Base-by-base conservation (phyloP, 1,139 yeast genomes). In the Torulaspora pretoriensis region DNA sequence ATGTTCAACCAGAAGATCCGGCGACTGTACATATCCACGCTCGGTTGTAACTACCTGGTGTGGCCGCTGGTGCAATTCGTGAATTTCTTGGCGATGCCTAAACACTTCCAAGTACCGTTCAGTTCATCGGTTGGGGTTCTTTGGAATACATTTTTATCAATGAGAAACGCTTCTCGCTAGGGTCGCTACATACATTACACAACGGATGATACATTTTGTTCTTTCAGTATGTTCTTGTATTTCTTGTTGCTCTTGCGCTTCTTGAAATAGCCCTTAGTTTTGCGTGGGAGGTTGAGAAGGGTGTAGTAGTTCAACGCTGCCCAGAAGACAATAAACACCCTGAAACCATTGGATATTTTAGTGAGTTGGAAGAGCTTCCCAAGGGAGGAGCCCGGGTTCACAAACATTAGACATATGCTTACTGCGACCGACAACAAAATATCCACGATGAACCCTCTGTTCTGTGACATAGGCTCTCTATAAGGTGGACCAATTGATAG, bases 31-130 rank as follows among this genome's bases (percentile, higher is more conserved):
- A 65, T 90, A 28, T 80, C 82, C 33, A 92, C 97, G 0, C 68
- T 90, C 47, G 79, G 83, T 33, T 79, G 83, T 46, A 90, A 89
- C 63, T 86, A 83, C 63, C 73, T 85, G 46, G 81, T 92, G n/a
- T 92, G 98, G 98, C 95, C 96, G 40, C 80, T 90, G 2, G 95
- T 92, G 6, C 97, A 92, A 64, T 86, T 92, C 56, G 71, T 90
- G 55, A 92, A 92, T 65, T 92, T 92, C 59, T 71, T 88, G 50
- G 61, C 87, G 8, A 78, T 92, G 61, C 97, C 97, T 0, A 71
- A 81, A 45, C 75, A 77, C 50, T 76, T 81, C 54, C 97, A 92
- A 64, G 95, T 90, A 3, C 97, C 97, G 0, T 90, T 92, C 61
- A 83, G 95, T 47, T 83, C 96, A 1, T 80, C 94, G 1, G 72